Evolutionary conservation across 148 eudicot species (phyloP).

Genomic region (Amaranthus palmeri): DNA sequence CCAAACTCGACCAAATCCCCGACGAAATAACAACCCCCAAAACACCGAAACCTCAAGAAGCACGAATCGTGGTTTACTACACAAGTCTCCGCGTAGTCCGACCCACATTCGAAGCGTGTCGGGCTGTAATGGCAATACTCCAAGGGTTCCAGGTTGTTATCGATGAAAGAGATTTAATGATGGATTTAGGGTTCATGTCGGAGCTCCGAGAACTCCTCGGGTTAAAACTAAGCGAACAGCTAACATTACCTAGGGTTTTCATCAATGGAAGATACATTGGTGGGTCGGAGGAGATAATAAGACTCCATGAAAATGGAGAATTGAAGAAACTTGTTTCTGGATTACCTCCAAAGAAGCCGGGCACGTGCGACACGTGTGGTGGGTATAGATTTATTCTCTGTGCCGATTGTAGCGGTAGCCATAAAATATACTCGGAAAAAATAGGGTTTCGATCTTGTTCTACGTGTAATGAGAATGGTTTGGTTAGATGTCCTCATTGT

Average conservation of each 20-base stretch:
- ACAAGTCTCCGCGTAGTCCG: slow-evolving; percentile 68
- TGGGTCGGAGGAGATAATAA: slow-evolving; percentile 65
- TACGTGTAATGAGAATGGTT: slow-evolving; percentile 69
- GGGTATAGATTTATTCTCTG: slow-evolving; percentile 65
- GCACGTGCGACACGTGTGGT: slow-evolving; percentile 60
- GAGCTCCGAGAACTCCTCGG: slow-evolving; percentile 51
- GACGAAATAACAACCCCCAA: neutral
- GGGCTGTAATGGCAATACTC: slow-evolving; percentile 47
- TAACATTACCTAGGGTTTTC: slow-evolving; percentile 60
- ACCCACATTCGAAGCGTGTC: slow-evolving; percentile 66
- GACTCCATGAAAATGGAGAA: slow-evolving; percentile 66
- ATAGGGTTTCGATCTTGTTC: slow-evolving; percentile 55
- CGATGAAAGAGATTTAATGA: slow-evolving; percentile 73
- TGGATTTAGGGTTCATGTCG: slow-evolving; percentile 48
- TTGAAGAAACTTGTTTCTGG: slow-evolving; percentile 49
- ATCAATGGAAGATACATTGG: slow-evolving; percentile 67
- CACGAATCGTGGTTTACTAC: slow-evolving; percentile 52
- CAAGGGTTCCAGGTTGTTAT: slow-evolving; percentile 46
- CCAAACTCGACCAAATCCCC: slow-evolving; percentile 2
- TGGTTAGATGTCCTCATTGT: slow-evolving; percentile 71
- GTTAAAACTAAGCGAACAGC: neutral
- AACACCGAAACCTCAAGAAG: neutral
- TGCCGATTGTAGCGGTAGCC: slow-evolving; percentile 69
- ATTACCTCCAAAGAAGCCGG: slow-evolving; percentile 27
- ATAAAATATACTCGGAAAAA: slow-evolving; percentile 51